phyloP scores from a whole-genome alignment of 352 stramenopile species.

The Phytophthora cactorum region DNA sequence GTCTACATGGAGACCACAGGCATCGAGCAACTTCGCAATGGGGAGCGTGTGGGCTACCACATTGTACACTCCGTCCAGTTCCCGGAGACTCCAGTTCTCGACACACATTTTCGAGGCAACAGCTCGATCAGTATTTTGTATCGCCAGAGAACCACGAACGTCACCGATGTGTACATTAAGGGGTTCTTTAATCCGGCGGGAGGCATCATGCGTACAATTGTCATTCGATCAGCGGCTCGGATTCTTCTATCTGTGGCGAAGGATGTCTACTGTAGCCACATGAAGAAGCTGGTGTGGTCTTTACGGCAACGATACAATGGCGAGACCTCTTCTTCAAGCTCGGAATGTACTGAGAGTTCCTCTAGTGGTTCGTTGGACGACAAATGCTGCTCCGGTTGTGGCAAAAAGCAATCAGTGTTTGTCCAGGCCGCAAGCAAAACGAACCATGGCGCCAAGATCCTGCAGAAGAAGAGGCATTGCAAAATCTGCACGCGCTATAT shows the following conservation, averaged over 20 bases:
- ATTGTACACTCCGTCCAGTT: conserved; percentile 54
- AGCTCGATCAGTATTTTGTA: conserved; percentile 66
- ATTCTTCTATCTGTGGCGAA: conserved; percentile 42
- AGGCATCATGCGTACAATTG: conserved; percentile 46
- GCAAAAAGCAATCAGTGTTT: conserved; percentile 36
- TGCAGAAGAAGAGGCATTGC: conserved; percentile 38
- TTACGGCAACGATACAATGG: conserved; percentile 33
- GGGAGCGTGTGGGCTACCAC: conserved; percentile 52
- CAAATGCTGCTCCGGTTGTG: conserved; percentile 29
- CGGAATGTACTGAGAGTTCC: conserved; percentile 13
- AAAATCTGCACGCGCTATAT: conserved; percentile 52
- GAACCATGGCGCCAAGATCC: conserved; percentile 24
- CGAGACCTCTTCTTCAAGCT: conserved; percentile 19
- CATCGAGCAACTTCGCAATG: conserved; percentile 39
- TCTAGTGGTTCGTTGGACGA: conserved; percentile 15
- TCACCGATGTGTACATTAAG: conserved; percentile 65
- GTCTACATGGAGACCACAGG: conserved; percentile 58
- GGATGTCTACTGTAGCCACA: conserved; percentile 55
- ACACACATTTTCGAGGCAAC: conserved; percentile 49
- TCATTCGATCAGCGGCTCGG: conserved; percentile 38
- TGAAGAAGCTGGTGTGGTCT: conserved; percentile 72
- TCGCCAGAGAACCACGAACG: conserved; percentile 49
- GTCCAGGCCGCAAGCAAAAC: conserved; percentile 27
- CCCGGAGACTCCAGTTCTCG: conserved; percentile 45
- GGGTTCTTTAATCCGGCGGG: conserved; percentile 47